Conservation (phyloP, 495 filamentous ascomycete genomes). For the Daldinia grandis region DNA sequence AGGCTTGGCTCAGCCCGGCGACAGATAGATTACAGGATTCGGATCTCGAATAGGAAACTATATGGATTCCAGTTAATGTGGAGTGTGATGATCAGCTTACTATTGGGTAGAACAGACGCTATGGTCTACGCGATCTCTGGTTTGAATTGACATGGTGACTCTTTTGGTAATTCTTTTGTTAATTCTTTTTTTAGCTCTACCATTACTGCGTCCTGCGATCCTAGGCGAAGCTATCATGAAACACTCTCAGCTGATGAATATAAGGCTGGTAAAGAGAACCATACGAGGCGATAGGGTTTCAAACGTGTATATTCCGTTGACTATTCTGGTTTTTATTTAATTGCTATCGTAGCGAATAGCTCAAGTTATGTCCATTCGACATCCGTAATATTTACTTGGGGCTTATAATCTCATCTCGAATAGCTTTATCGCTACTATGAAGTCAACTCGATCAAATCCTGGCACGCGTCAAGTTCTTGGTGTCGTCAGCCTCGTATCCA, state of each 20-base stretch:
- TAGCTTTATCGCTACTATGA: background rate
- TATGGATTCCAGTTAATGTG: background rate
- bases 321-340: background rate
- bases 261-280: background rate
- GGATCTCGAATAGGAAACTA: background rate
- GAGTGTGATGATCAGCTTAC: background rate
- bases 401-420: background rate
- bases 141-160: background rate
- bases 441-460: background rate
- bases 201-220: background rate
- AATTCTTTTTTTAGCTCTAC: background rate
- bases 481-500: background rate
- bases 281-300: background rate
- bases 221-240: too few relatives aligned
- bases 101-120: background rate
- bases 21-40: background rate
- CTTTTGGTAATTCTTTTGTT: background rate
- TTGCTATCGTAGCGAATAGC: too few relatives aligned
- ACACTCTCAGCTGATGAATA: too few relatives aligned
- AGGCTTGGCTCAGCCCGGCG: conserved; percentile 3
- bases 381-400: background rate
- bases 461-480: background rate
- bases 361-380: too few relatives aligned
- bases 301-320: background rate
- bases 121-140: background rate